phyloP scores from a whole-genome alignment of 179 eudicot genomes.

The Drosera spatulata region DNA sequence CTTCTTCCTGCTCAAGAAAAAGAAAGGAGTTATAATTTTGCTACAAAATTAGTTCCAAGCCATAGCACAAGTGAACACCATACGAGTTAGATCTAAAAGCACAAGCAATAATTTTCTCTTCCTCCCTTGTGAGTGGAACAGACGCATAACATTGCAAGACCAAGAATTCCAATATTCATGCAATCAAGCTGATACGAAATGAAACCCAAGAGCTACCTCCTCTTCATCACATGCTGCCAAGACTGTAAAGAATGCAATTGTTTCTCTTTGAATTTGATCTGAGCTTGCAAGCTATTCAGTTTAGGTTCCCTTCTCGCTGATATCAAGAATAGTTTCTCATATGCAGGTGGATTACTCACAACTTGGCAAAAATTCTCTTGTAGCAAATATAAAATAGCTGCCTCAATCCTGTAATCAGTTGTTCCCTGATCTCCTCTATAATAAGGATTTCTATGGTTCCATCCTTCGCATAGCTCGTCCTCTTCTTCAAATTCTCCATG shows the following conservation, averaged over 20 bases:
- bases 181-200: neutral
- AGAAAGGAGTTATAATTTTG: neutral
- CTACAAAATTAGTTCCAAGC: conserved; percentile 2
- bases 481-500: too few species aligned
- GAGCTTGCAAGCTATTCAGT: conserved; percentile 19
- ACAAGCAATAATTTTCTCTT: conserved; percentile 52
- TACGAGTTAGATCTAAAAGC: conserved; percentile 41
- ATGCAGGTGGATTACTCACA: conserved; percentile 8
- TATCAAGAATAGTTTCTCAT: conserved; percentile 28
- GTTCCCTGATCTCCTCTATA: too few species aligned
- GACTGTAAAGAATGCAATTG: conserved; percentile 1
- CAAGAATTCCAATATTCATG: neutral
- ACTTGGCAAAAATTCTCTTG: too few species aligned
- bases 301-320: conserved; percentile 22
- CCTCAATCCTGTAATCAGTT: too few species aligned
- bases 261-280: conserved; percentile 19
- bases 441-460: too few species aligned
- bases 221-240: conserved; percentile 25
- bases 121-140: too few species aligned
- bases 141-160: neutral
- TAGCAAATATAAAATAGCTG: too few species aligned
- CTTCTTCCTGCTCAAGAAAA: conserved; percentile 33
- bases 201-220: conserved; percentile 5
- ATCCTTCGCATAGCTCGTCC: too few species aligned
- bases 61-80: conserved; percentile 5